Evolutionary conservation across 2,329 filamentous ascomycete genomes (phyloP).

Genomic region (Pseudogymnoascus sp.): DNA sequence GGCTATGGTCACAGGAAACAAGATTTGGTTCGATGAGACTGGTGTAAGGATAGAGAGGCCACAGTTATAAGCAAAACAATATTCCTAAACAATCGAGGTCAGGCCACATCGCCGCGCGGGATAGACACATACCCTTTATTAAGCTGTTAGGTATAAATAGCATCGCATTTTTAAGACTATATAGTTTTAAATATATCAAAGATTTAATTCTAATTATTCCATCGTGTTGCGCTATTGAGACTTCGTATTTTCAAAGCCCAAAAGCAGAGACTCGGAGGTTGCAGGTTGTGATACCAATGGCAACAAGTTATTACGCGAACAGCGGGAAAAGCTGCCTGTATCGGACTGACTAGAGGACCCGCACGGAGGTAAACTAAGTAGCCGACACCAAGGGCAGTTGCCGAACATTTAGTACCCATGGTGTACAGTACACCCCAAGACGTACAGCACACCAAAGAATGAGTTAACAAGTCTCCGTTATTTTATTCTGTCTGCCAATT

Average conservation of each 20-base stretch:
- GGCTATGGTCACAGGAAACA: constrained; percentile 43
- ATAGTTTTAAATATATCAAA: not conserved
- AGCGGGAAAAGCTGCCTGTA: not conserved
- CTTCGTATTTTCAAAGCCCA: not conserved
- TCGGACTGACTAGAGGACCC: not conserved
- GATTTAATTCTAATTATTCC: not conserved
- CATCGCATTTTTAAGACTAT: not conserved
- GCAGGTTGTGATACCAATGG: not conserved
- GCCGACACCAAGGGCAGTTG: not conserved
- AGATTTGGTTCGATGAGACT: constrained; percentile 49
- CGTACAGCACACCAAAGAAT: not conserved
- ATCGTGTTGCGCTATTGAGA: not conserved
- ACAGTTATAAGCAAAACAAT: not conserved
- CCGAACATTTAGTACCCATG: not conserved
- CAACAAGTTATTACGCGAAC: not conserved
- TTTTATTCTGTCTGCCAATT: not conserved
- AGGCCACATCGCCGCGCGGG: not conserved
- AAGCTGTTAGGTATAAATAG: not conserved
- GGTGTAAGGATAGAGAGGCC: constrained; percentile 29
- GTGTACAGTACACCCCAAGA: not conserved
- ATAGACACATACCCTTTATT: not conserved
- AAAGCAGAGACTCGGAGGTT: not conserved
- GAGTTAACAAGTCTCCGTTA: not conserved
- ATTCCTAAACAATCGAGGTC: not conserved
- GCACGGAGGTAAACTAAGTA: not conserved